Conservation (phyloP, 31 red algal genomes). For the Endocladia muricata region DNA sequence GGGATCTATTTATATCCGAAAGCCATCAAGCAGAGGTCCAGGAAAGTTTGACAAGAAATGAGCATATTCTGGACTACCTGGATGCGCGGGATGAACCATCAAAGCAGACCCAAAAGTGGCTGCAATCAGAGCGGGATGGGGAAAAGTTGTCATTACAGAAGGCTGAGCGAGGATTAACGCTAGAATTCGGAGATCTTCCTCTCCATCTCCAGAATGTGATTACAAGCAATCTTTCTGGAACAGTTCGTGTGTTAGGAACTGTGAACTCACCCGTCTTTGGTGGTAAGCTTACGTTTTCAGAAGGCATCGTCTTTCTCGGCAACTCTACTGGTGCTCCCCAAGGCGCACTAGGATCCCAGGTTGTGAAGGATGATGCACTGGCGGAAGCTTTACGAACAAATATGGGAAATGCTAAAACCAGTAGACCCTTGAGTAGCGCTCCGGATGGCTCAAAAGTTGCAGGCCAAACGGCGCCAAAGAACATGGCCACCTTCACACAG, state of each 20-base stretch:
- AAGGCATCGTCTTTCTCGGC: conserved; percentile 27
- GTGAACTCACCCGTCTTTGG: conserved; percentile 5
- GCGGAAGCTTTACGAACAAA: too few relatives aligned
- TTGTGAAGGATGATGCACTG: too few relatives aligned
- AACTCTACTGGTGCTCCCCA: background rate
- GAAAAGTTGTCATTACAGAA: conserved; percentile 14
- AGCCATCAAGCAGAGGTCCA: conserved; percentile 15
- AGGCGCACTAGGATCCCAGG: background rate
- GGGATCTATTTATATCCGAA: conserved; percentile 56
- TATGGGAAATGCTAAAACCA: too few relatives aligned
- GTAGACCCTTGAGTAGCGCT: too few relatives aligned
- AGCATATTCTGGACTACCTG: background rate
- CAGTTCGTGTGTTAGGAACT: conserved; percentile 10
- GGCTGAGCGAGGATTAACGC: conserved; percentile 13
- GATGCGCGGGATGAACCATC: background rate
- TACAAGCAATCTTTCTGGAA: conserved; percentile 12
- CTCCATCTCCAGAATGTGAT: conserved; percentile 31
- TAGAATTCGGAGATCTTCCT: conserved; percentile 42
- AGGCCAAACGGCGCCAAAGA: too few relatives aligned
- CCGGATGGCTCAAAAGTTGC: too few relatives aligned
- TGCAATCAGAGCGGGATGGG: background rate
- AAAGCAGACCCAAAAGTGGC: background rate
- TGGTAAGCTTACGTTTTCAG: conserved; percentile 27
- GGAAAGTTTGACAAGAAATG: background rate
- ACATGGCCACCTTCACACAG: too few relatives aligned